These are phyloP conservation scores for Chenopodium suecicum DNA, from an alignment of 148 eudicot species.

Conservation along the genomic window DNA sequence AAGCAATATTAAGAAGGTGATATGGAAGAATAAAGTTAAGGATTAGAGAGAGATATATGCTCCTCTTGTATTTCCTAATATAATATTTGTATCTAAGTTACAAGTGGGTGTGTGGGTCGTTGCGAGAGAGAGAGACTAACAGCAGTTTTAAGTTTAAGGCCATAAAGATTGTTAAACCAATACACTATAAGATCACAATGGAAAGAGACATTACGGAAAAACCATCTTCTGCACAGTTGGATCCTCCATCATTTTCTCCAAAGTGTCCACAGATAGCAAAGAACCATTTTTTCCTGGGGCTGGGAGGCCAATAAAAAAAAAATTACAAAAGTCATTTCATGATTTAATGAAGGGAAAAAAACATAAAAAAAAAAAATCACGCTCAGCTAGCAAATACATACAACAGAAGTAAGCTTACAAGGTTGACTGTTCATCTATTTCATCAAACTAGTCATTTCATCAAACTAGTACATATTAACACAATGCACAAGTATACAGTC, in stretches of 20 bases:
- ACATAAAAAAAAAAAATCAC: background rate
- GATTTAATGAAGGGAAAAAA: background rate
- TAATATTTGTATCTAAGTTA: no score
- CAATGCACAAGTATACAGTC: background rate
- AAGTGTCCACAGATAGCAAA: constrained; percentile 67
- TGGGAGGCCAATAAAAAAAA: constrained; percentile 30
- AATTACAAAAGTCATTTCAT: constrained; percentile 11
- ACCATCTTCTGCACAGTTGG: constrained; percentile 90
- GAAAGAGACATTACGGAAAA: constrained; percentile 63
- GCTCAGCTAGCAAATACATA: background rate
- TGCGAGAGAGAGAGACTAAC: background rate
- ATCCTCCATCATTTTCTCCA: constrained; percentile 99
- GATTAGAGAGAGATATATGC: background rate
- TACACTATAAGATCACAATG: constrained; percentile 1
- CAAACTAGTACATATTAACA: background rate
- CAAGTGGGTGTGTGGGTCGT: background rate
- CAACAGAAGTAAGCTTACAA: background rate
- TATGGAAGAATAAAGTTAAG: background rate
- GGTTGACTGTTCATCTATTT: background rate
- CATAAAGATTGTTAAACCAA: constrained; percentile 3
- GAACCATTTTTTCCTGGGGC: constrained; percentile 53
- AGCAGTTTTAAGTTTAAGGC: background rate
- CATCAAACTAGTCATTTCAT: background rate
- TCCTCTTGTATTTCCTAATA: background rate
- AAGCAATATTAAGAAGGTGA: background rate